Evolutionary conservation across 73 alveolate genomes (phyloP), one percentile per base, ranked within the genome.

Genomic region (Paramecium tetraurelia): DNA sequence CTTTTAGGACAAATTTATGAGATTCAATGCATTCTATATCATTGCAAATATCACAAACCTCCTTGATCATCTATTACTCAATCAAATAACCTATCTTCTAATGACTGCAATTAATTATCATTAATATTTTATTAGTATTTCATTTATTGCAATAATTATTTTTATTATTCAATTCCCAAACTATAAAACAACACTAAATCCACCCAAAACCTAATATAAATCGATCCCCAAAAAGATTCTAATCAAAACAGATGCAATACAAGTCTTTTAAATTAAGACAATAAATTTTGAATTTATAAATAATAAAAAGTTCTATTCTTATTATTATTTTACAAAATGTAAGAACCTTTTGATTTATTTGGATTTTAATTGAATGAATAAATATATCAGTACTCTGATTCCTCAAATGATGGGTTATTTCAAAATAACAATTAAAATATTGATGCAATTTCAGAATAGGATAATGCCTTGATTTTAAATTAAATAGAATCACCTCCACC

Each of bases 1-100:
- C 1, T 27, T 63, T 63, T 63, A 63, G 84, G 9, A 63, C 31
- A 27, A 63, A 63, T 63, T 63, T 63, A 63, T 63, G 84, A 31
- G 84, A 63, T 63, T 63, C 84, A 63, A 63, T 63, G 31, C 84
- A 63, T 63, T 63, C 84, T 27, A 63, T 63, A 33, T 63, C 48
- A 63, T 63, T 63, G 46, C 84, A 63, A 63, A 63, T 63, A 63
- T 63, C 84, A 8, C 84, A 63, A 63, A 63, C 24, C 12, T 63
- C 84, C 46, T 27, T 3, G 9, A 63, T 33, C 9, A 22, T 33
- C 14, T 40, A 27, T 31, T 63, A 31, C 14, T 63, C 50, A 22
- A 63, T 63, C 50, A 63, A 63, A 33, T 63, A 63, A 63, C 84
- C 84, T 31, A 27, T 33, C 9, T 63, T 63, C 50, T 31, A 27